A percentile compares a stretch with the other conserved stretches of the same genome.
phyloP scores from a whole-genome alignment of 164 flowering plant species.

The Vitis vinifera region ASM3070453v1 NC_081822.1:33885501-33886000 shows the following conservation, averaged over 20 bases:
- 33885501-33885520: conserved; percentile 48
- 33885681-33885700: conserved; percentile 48
- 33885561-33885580: too few relatives aligned
- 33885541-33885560: not conserved
- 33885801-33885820: too few relatives aligned
- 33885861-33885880: too few relatives aligned
- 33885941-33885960: not conserved
- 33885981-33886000: too few relatives aligned
- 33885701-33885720: conserved; percentile 68
- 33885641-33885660: not conserved
- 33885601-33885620: not conserved
- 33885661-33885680: conserved; percentile 9
- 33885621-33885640: not conserved
- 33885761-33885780: not conserved
- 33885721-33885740: conserved; percentile 75
- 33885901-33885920: too few relatives aligned
- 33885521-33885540: too few relatives aligned
- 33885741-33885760: not conserved
- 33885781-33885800: too few relatives aligned
- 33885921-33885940: not conserved
- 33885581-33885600: not conserved
- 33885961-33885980: not conserved
- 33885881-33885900: too few relatives aligned
- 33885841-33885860: too few relatives aligned
- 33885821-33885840: too few relatives aligned